Evolutionary conservation across 805 yeast species (phyloP).

Genomic region (Candida fluviatilis): DNA sequence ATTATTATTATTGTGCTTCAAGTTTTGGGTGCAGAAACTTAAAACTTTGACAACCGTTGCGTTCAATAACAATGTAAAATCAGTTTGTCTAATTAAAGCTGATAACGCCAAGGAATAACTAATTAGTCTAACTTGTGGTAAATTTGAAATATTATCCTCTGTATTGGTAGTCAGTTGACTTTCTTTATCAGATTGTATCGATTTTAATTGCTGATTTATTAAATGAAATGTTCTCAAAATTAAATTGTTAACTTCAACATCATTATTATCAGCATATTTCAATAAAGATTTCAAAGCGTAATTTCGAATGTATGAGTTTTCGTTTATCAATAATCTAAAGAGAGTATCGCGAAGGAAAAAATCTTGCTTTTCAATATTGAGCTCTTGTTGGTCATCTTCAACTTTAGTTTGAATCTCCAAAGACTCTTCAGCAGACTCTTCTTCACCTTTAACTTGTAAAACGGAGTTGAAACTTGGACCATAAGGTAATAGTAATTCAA

Average conservation of each 20-base stretch:
- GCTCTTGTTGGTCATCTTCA: constrained; percentile 18
- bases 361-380: constrained; percentile 13
- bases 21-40: constrained; percentile 43
- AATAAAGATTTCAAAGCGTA: constrained; percentile 30
- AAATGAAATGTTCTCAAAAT: constrained; percentile 27
- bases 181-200: constrained; percentile 8
- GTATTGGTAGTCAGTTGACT: constrained; percentile 6
- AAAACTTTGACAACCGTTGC: constrained; percentile 37
- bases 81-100: constrained; percentile 33
- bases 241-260: constrained; percentile 33
- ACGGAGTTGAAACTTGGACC: constrained; percentile 30
- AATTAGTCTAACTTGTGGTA: constrained; percentile 18
- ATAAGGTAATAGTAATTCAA: constrained; percentile 30
- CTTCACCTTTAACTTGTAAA: constrained; percentile 8
- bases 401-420: constrained; percentile 7
- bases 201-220: constrained; percentile 26
- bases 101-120: constrained; percentile 34
- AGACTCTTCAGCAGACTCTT: constrained; percentile 4
- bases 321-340: constrained; percentile 28
- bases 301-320: constrained; percentile 30
- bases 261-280: constrained; percentile 24
- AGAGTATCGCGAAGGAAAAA: constrained; percentile 28
- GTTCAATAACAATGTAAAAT: constrained; percentile 31
- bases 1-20: constrained; percentile 31
- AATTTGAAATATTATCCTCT: constrained; percentile 17